A percentile compares a stretch with the other conserved stretches of the same genome.
Conservation (phyloP, 176 grass and related monocot species). For the Juncus effusus region DNA sequence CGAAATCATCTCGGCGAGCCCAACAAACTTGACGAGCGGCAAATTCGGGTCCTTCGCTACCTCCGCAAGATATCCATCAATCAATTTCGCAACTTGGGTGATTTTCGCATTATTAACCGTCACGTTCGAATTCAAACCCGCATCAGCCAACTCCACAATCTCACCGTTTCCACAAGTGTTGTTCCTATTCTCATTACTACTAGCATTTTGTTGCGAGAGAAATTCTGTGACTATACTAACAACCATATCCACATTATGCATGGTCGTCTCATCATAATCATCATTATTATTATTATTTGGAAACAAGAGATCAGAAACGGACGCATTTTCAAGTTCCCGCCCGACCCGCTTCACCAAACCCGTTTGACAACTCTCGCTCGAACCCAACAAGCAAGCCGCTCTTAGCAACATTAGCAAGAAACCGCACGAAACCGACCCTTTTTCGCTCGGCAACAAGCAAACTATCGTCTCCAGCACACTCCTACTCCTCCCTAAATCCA, state of each 20-base stretch:
- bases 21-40: slow-evolving; percentile 66
- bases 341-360: slow-evolving; percentile 69
- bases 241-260: slow-evolving; percentile 62
- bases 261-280: slow-evolving; percentile 27
- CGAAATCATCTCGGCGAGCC: slow-evolving; percentile 67
- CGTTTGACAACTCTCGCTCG: slow-evolving; percentile 32
- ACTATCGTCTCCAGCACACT: slow-evolving; percentile 60
- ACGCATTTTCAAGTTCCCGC: slow-evolving; percentile 74
- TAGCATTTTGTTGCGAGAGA: slow-evolving; percentile 34
- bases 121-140: slow-evolving; percentile 34
- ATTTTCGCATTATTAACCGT: slow-evolving; percentile 34
- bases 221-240: slow-evolving; percentile 68
- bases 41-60: slow-evolving; percentile 78
- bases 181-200: slow-evolving; percentile 27
- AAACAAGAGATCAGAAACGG: slow-evolving; percentile 74
- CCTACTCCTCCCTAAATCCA: slow-evolving; percentile 41
- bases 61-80: slow-evolving; percentile 90
- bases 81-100: slow-evolving; percentile 56
- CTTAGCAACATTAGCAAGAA: slow-evolving; percentile 85
- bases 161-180: slow-evolving; percentile 40
- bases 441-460: slow-evolving; percentile 52
- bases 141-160: slow-evolving; percentile 58
- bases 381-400: slow-evolving; percentile 67
- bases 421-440: slow-evolving; percentile 65
- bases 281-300: slow-evolving; percentile 18